phyloP scores from a whole-genome alignment of 495 filamentous ascomycete genomes.

The Xeromyces bisporus region DNA sequence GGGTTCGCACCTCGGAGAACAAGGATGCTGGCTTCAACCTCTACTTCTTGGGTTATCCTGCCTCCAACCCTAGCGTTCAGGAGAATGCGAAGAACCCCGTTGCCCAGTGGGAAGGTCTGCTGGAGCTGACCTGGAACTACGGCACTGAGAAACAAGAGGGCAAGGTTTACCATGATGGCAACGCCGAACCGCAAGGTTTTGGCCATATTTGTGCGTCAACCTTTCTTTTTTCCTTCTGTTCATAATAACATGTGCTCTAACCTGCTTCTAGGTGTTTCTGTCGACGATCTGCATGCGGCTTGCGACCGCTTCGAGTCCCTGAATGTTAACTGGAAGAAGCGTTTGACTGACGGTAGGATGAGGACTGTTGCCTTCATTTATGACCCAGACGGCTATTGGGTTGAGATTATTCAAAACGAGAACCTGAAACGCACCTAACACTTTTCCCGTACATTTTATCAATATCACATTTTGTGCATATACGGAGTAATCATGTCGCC shows the following conservation, averaged over 20 bases:
- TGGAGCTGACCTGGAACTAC: conserved; percentile 94
- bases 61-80: conserved; percentile 25
- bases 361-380: conserved; percentile 87
- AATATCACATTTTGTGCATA: too few species aligned
- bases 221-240: background rate
- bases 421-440: conserved; percentile 29
- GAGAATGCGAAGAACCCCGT: conserved; percentile 38
- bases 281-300: conserved; percentile 74
- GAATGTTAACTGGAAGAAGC: conserved; percentile 83
- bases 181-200: conserved; percentile 81
- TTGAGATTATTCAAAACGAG: conserved; percentile 71
- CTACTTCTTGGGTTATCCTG: conserved; percentile 76
- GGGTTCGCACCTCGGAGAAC: conserved; percentile 56
- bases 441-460: too few species aligned
- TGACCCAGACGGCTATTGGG: conserved; percentile 87
- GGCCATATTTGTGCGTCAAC: conserved; percentile 65
- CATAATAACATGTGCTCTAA: background rate
- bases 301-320: conserved; percentile 70
- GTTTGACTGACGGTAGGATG: conserved; percentile 80
- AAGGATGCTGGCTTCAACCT: conserved; percentile 62
- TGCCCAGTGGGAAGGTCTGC: conserved; percentile 58
- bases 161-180: conserved; percentile 85
- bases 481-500: too few species aligned
- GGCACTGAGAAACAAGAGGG: conserved; percentile 79
- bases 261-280: conserved; percentile 44